Evolutionary conservation across 2,329 filamentous ascomycete genomes (phyloP).

Genomic region (Bipolaris gigantea): DNA sequence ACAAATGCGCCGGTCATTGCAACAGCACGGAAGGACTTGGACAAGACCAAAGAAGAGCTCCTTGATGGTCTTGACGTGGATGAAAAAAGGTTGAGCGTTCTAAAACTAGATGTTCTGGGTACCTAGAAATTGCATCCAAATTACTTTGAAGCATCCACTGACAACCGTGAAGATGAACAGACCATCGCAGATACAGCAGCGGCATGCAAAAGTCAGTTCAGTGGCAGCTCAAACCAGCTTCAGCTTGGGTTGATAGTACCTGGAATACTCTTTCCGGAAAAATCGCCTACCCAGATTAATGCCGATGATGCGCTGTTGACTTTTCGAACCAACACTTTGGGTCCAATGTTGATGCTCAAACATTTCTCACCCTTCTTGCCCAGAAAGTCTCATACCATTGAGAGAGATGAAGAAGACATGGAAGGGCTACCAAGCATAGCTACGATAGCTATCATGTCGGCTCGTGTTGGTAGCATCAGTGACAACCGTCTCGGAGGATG

Average conservation of each 20-base stretch:
- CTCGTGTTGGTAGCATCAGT: conserved; percentile 72
- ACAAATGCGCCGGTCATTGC: conserved; percentile 63
- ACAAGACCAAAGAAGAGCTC: conserved; percentile 53
- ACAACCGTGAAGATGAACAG: conserved; percentile 57
- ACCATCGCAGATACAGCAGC: conserved; percentile 62
- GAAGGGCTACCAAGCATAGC: conserved; percentile 54
- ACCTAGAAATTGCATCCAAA: conserved; percentile 14
- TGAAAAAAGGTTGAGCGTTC: conserved; percentile 53
- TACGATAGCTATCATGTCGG: conserved; percentile 74
- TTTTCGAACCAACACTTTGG: conserved; percentile 73
- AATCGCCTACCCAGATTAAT: conserved; percentile 66
- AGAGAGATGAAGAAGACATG: conserved; percentile 17
- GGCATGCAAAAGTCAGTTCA: conserved; percentile 58
- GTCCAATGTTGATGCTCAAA: conserved; percentile 75
- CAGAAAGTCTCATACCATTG: conserved; percentile 46
- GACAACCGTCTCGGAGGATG: conserved; percentile 77
- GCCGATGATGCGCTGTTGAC: conserved; percentile 64
- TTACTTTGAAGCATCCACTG: neutral
- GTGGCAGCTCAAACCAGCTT: conserved; percentile 55
- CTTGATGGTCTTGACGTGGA: conserved; percentile 54
- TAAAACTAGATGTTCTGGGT: conserved; percentile 63
- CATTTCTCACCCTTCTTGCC: conserved; percentile 73
- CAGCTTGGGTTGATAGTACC: conserved; percentile 71
- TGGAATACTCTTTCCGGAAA: conserved; percentile 73
- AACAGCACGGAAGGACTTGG: conserved; percentile 59